phyloP scores from a whole-genome alignment of 1,284 basidiomycete species.

The Austroboletus niveus region DNA sequence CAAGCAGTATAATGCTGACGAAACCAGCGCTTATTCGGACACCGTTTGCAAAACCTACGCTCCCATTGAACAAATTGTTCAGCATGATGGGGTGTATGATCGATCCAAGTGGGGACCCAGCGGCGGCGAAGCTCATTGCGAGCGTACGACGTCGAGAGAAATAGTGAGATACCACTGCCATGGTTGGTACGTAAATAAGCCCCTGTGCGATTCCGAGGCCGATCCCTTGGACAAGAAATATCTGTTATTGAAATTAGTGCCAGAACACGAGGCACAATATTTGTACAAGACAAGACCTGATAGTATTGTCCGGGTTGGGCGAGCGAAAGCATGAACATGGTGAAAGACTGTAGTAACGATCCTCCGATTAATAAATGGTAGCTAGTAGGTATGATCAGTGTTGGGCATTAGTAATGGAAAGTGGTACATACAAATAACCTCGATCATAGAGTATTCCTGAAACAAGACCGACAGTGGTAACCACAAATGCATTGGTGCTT shows the following conservation, averaged over 20 bases:
- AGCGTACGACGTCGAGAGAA: conserved; percentile 33
- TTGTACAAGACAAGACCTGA: conserved; percentile 15
- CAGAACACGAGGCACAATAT: background rate
- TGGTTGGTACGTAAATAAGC: conserved; percentile 28
- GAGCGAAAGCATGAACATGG: conserved; percentile 32
- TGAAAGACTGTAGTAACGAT: conserved; percentile 24
- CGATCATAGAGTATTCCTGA: conserved; percentile 27
- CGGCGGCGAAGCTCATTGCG: conserved; percentile 33
- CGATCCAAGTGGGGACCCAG: conserved; percentile 36
- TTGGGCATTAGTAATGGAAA: background rate
- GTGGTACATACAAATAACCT: conserved; percentile 31
- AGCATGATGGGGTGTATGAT: conserved; percentile 39
- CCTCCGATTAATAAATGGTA: conserved; percentile 30
- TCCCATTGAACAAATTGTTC: conserved; percentile 36
- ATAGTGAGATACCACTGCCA: conserved; percentile 36
- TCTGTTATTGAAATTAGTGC: conserved; percentile 10
- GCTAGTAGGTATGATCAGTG: conserved; percentile 13
- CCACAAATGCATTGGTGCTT: conserved; percentile 24
- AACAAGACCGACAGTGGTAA: conserved; percentile 7
- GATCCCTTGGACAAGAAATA: conserved; percentile 37
- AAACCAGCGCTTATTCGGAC: conserved; percentile 34
- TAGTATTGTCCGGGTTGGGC: conserved; percentile 24
- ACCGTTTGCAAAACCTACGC: conserved; percentile 28
- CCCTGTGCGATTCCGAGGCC: conserved; percentile 33
- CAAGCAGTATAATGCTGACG: conserved; percentile 25